Conservation (phyloP, 345 rosid genomes). For the Eucalyptus pumila region DNA sequence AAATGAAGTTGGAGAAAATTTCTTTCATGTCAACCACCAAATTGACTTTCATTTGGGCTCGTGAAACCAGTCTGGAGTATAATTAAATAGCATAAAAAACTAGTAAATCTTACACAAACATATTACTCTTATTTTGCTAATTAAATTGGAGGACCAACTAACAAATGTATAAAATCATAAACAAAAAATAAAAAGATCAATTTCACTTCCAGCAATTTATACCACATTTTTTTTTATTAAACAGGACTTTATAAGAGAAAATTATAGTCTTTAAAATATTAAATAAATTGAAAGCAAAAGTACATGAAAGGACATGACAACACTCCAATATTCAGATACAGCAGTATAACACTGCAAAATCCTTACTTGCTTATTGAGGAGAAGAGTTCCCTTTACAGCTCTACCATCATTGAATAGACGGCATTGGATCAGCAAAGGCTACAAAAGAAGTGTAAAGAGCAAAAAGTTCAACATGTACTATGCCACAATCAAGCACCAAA, state of each 20-base stretch:
- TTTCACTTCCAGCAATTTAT: neutral
- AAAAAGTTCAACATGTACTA: neutral
- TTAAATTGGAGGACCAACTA: neutral
- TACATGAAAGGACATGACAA: neutral
- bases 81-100: neutral
- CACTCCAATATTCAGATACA: neutral
- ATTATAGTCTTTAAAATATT: neutral
- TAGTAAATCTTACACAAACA: neutral
- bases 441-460: neutral
- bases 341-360: neutral
- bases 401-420: constrained; percentile 59
- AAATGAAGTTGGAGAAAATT: neutral
- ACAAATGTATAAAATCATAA: neutral
- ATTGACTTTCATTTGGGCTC: neutral
- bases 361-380: constrained; percentile 56
- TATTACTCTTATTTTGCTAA: neutral
- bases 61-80: neutral
- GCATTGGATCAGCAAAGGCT: constrained; percentile 80
- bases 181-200: neutral
- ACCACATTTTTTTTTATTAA: neutral
- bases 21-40: neutral
- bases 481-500: neutral
- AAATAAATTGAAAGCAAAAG: neutral
- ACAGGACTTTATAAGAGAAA: neutral
- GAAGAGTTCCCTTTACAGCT: constrained; percentile 75